Evolutionary conservation across 2,329 filamentous ascomycete species (phyloP), one percentile per base, ranked within the genome.

Genomic region (Fusarium newnesense): DNA sequence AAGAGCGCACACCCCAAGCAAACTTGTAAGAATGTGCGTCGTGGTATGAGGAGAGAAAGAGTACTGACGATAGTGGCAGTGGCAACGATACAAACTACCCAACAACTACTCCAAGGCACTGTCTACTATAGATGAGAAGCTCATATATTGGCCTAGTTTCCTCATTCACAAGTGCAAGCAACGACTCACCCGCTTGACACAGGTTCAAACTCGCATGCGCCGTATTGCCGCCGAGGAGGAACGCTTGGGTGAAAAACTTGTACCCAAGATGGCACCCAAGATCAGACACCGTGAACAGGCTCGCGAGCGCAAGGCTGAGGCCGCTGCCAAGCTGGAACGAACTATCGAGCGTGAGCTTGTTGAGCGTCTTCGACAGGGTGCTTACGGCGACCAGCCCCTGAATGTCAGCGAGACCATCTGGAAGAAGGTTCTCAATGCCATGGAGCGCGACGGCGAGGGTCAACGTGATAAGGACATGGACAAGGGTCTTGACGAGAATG

Each of bases 141-240:
- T 97, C 75, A 93, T 95, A 79, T 98, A 97, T 87, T 98, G 95
- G 88, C 95, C 96, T 62, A 97, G 97, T 82, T 98, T 97, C 80
- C 85, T 97, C 73, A 86, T 94, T 39, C 95, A 97, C 85, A 97
- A 97, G 85, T 96, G 94, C 87, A 99, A 99, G 87, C 96, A 98
- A 85, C 91, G 96, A 68, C 89, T 98, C 49, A 98, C 96, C 15
- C 88, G 96, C 54, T 82, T 99, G 79, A 97, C 94, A 58, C 96
- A 98, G 86, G 96, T 99, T 53, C 92, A 92, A 64, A 96, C 97
- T 74, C 87, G 90, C 75, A 91, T 90, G 88, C 90, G 93, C 78
- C 91, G 92, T 80, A 87, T 98, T 70, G 94, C 94, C 36, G 94
- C 92, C 79, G 96, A 98, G 85, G 94, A 98, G 68, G 95, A 95